Evolutionary conservation across 2,329 filamentous ascomycete genomes (phyloP), one percentile per base, ranked within the genome.

Genomic region (Fusarium ramigenum): DNA sequence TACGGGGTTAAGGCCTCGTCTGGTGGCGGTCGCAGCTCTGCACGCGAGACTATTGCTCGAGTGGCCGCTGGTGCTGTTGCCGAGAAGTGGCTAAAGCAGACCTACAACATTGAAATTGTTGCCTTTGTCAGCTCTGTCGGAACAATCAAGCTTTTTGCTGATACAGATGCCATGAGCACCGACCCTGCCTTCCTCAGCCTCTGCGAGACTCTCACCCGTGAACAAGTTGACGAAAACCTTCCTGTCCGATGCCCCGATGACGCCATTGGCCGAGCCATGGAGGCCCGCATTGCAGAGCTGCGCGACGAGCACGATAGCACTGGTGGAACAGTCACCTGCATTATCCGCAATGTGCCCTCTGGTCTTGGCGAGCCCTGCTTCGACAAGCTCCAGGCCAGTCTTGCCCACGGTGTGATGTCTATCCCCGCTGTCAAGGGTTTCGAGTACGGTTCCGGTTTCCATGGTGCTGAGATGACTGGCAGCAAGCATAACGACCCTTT

Each of bases 351-450:
- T 79, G 90, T 91, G 12, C 96, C 96, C 34, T 89, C 90, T 44
- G 96, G 96, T 0, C 88, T 98, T 6, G 96, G 96, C 67, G 96
- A 98, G 87, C 96, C 96, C 2, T 93, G 91, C 83, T 98, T 99
- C 82, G 94, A 97, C 83, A 98, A 98, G 86, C 88, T 98, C 49
- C 95, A 99, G 86, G 96, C 96, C 12, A 90, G 89, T 80, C 90
- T 99, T 52, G 95, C 91, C 32, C 96, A 98, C 80, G 96, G 93
- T 56, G 98, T 99, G 93, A 89, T 98, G 72, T 94, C 91, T 80
- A 97, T 98, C 78, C 96, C 96, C 9, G 95, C 96, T 7, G 96
- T 93, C 42, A 99, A 98, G 85, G 96, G 93, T 61, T 98, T 98
- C 80, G 96, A 98, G 81, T 92, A 98, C 74, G 96, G 96, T 61